Base-by-base conservation (phyloP, 352 stramenopile genomes). In the Phytophthora hybrid region DNA sequence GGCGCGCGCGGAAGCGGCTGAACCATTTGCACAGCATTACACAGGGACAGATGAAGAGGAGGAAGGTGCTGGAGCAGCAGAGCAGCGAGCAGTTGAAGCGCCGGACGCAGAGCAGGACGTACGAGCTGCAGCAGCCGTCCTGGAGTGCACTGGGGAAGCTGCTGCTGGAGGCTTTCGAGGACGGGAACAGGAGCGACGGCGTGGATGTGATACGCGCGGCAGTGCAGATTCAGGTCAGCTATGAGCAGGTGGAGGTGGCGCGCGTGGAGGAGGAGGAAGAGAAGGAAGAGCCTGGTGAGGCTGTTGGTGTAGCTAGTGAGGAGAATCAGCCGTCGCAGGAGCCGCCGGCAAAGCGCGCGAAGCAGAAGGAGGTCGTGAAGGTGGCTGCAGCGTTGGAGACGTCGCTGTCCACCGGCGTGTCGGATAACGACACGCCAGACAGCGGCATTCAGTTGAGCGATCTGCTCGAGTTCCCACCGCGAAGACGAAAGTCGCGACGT, bases 151-250 rank as follows among this genome's bases (percentile, higher is more conserved):
- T 93, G 3, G 87, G 87, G 1, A 84, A 89, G 69, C 44, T 93
- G 11, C 67, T 93, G 39, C 69, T 93, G 18, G 76, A 90, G 69
- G 82, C 83, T 2, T 92, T 88, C 62, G 84, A 93, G 31, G 87
- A 93, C 6, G 77, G 76, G 11, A 79, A 76, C 29, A 80, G 69
- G n/a, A 76, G 81, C 44, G 52, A 66, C 26, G 52, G 67, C 0
- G 64, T 53, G 16, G 44, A 77, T 54, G 73, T 76, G 8, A 13
- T 70, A 29, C 67, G 66, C 39, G 73, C 69, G 4, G 47, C 51
- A 10, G 62, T 85, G 26, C 41, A 74, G n/a, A 84, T 90, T 34
- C 61, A 64, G 1, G 59, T 73, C 26, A 57, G 23, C 13, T 74
- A 66, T 69, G 34, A 77, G 23, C 67, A 79, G 31, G 52, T 21